phyloP scores from a whole-genome alignment of 495 filamentous ascomycete genomes.

The Neurospora pannonica region DNA sequence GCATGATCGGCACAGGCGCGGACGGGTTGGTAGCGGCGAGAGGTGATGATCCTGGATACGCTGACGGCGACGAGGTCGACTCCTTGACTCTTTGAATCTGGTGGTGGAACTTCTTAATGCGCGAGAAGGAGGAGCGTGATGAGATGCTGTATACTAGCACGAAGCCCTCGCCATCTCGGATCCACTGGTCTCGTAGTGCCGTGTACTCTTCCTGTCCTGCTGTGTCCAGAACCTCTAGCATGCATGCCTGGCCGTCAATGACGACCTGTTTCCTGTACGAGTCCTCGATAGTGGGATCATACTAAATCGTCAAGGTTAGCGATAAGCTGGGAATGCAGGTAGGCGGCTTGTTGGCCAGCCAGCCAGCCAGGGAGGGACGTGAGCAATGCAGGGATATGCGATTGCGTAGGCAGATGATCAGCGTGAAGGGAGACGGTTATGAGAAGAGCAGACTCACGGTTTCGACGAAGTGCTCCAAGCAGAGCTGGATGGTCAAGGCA shows the following conservation, averaged over 20 bases:
- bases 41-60: conserved; percentile 53
- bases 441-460: conserved; percentile 30
- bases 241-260: conserved; percentile 92
- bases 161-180: conserved; percentile 94
- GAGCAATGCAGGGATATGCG: background rate
- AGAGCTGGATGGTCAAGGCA: conserved; percentile 91
- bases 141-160: conserved; percentile 97
- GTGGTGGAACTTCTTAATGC: conserved; percentile 90
- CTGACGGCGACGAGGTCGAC: conserved; percentile 71
- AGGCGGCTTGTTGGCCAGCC: background rate
- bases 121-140: conserved; percentile 84
- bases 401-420: background rate
- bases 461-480: conserved; percentile 53
- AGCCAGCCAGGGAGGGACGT: background rate
- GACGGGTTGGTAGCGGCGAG: conserved; percentile 41
- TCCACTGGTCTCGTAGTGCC: conserved; percentile 95
- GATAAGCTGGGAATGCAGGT: background rate
- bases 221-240: conserved; percentile 97
- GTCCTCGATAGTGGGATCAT: conserved; percentile 96
- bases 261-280: conserved; percentile 98
- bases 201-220: conserved; percentile 99
- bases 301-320: conserved; percentile 30
- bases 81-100: conserved; percentile 98
- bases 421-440: conserved; percentile 1
- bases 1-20: conserved; percentile 84